These are phyloP conservation scores for Geotrichum aggregatum DNA, from an alignment of 1,139 yeast genomes.

Conservation along the genomic window DNA sequence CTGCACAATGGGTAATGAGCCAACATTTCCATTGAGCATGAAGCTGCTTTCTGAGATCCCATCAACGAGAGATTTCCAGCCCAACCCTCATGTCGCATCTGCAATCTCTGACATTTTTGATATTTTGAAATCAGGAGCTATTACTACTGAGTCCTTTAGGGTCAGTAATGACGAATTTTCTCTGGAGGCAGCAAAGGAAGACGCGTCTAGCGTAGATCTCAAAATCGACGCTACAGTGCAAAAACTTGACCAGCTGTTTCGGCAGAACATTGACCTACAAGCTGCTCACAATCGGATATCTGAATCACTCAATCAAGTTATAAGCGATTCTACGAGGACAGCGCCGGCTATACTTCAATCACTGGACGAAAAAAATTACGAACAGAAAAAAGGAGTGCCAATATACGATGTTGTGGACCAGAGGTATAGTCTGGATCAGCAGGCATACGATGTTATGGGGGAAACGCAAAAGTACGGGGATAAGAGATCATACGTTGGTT, in stretches of 20 bases:
- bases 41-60: not conserved
- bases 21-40: slow-evolving; percentile 1
- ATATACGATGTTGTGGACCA: not conserved
- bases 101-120: not conserved
- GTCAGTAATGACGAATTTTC: not conserved
- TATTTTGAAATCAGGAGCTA: not conserved
- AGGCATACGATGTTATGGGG: not conserved
- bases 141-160: not conserved
- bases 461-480: slow-evolving; percentile 15
- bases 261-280: slow-evolving; percentile 2
- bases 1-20: not conserved
- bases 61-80: not conserved
- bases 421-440: not conserved
- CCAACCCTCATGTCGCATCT: not conserved
- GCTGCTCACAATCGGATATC: not conserved
- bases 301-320: not conserved
- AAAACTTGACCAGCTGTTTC: not conserved
- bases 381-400: not conserved
- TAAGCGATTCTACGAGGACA: not conserved
- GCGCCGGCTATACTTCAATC: not conserved
- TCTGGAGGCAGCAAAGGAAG: not conserved
- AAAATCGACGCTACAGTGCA: not conserved
- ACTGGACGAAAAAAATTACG: not conserved
- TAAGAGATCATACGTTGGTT: slow-evolving; percentile 3
- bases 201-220: not conserved